Evolutionary conservation across 257 asterid genomes (phyloP).

Genomic region (Petunia secreta): DNA sequence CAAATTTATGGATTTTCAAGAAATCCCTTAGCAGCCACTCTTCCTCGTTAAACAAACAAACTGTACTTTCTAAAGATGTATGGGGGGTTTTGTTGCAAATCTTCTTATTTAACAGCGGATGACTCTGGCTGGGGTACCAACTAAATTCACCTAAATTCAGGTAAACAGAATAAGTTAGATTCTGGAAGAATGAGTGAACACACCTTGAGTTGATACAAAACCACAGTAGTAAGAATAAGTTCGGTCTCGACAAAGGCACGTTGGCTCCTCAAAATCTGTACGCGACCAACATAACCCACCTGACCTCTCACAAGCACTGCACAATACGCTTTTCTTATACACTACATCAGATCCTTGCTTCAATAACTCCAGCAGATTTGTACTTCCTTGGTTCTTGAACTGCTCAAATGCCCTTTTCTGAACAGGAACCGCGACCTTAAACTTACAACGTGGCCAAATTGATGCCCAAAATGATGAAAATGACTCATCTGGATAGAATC

Average conservation of each 20-base stretch:
- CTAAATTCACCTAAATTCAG: background rate
- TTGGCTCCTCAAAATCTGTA: background rate
- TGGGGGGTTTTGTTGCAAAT: no score
- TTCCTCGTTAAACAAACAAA: no score
- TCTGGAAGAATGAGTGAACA: background rate
- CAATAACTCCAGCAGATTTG: conserved; percentile 7
- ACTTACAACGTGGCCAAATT: background rate
- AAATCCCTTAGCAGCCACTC: no score
- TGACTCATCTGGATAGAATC: background rate
- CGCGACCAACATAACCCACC: conserved; percentile 33
- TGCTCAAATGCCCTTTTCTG: background rate
- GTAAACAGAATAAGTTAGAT: background rate
- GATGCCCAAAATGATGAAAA: background rate
- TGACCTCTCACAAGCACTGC: conserved; percentile 23
- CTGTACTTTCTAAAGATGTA: no score
- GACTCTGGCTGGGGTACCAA: background rate
- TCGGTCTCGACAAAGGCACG: conserved; percentile 33
- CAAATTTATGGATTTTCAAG: no score
- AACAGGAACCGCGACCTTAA: conserved; percentile 11
- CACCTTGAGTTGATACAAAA: background rate
- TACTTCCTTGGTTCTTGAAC: background rate
- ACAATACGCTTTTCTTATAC: background rate
- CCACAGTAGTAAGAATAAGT: background rate
- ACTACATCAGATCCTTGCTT: conserved; percentile 24
- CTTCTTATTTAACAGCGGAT: no score